Conservation (phyloP, 2,329 filamentous ascomycete genomes). For the Sporothrix pallida region DNA sequence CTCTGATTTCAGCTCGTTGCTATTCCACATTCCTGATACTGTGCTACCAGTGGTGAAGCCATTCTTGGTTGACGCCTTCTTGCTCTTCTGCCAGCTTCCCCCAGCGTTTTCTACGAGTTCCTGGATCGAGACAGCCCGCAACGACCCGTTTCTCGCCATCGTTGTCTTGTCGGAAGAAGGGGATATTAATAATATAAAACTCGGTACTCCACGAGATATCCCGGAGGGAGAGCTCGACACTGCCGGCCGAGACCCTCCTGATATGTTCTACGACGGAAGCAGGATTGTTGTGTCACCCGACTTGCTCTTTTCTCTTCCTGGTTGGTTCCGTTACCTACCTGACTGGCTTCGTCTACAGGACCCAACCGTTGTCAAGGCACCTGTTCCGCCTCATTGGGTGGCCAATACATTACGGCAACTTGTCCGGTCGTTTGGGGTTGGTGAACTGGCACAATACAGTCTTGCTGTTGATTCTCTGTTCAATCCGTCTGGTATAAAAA, state of each 20-base stretch:
- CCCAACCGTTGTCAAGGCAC: constrained; percentile 34
- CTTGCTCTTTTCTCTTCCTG: constrained; percentile 37
- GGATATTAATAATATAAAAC: background rate
- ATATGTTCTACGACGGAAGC: constrained; percentile 36
- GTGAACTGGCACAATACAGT: constrained; percentile 69
- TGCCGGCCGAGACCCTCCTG: constrained; percentile 25
- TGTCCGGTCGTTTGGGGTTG: constrained; percentile 51
- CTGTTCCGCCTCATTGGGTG: constrained; percentile 55
- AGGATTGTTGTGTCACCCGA: constrained; percentile 51
- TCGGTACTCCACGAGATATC: background rate
- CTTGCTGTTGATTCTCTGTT: constrained; percentile 69
- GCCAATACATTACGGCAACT: constrained; percentile 64
- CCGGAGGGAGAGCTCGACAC: background rate
- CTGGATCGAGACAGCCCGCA: constrained; percentile 47
- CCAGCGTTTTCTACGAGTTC: constrained; percentile 46
- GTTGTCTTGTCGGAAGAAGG: constrained; percentile 17
- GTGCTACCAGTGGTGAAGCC: constrained; percentile 47
- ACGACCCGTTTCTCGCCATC: constrained; percentile 58
- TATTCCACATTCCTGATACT: constrained; percentile 49
- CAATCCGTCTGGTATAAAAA: constrained; percentile 64
- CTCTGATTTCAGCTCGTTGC: constrained; percentile 57
- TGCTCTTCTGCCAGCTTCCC: constrained; percentile 71
- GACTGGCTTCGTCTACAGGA: constrained; percentile 30
- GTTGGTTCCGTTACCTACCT: constrained; percentile 37
- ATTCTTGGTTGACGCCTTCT: constrained; percentile 70